phyloP scores from a whole-genome alignment of 1,284 basidiomycete genomes.

The Boletus smithii region DNA sequence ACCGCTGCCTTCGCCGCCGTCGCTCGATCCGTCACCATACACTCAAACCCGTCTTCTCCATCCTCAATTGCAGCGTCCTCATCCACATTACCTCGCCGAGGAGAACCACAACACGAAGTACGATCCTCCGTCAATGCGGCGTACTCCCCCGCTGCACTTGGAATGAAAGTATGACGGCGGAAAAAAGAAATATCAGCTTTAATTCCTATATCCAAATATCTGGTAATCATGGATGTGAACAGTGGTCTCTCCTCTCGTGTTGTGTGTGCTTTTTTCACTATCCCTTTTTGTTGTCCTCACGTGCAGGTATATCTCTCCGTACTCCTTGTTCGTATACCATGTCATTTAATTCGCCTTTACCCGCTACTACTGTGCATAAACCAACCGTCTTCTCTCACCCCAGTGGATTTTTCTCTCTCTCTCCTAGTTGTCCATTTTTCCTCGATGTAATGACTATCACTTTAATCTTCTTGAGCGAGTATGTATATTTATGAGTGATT shows the following conservation, averaged over 20 bases:
- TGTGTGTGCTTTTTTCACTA: background rate
- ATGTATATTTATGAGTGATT: too few species aligned
- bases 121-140: constrained; percentile 31
- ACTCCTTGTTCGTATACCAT: constrained; percentile 21
- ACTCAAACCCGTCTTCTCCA: constrained; percentile 27
- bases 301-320: constrained; percentile 13
- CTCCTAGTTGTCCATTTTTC: background rate
- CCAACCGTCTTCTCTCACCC: background rate
- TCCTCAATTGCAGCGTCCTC: constrained; percentile 29
- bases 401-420: background rate
- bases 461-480: too few species aligned
- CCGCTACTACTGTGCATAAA: constrained; percentile 22
- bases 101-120: constrained; percentile 34
- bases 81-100: constrained; percentile 32
- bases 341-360: constrained; percentile 20
- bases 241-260: constrained; percentile 20
- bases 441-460: too few species aligned
- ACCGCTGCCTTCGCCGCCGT: constrained; percentile 31
- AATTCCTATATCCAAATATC: constrained; percentile 27
- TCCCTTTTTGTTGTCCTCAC: constrained; percentile 7
- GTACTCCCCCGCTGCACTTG: constrained; percentile 34
- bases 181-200: constrained; percentile 12
- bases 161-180: constrained; percentile 30
- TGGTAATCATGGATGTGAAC: constrained; percentile 31
- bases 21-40: constrained; percentile 33